A percentile compares a stretch with the other conserved stretches of the same genome.
Conservation (phyloP, 345 rosid genomes). For the Citrus reticulata region DNA sequence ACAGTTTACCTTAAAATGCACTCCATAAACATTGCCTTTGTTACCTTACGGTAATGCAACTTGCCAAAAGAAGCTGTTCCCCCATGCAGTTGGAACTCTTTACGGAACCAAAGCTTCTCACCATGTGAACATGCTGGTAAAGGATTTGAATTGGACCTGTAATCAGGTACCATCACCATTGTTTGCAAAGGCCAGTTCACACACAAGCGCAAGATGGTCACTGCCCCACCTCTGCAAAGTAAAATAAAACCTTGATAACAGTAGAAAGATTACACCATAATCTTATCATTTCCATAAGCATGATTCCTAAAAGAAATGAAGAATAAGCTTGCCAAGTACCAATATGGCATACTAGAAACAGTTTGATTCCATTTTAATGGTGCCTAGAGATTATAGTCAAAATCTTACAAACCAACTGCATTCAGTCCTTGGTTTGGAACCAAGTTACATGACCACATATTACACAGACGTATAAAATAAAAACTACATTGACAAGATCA, state of each 20-base stretch:
- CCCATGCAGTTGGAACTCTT: neutral
- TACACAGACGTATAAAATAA: neutral
- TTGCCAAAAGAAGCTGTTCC: neutral
- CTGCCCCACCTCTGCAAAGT: constrained; percentile 83
- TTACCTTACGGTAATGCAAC: neutral
- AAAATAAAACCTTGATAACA: neutral
- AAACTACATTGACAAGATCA: neutral
- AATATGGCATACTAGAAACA: neutral
- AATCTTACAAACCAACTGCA: neutral
- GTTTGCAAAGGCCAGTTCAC: constrained; percentile 70
- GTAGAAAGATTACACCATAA: neutral
- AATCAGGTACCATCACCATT: constrained; percentile 12
- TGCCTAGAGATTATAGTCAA: neutral
- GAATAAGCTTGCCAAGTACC: neutral
- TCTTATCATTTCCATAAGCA: neutral
- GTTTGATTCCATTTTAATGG: neutral
- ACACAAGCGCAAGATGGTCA: constrained; percentile 92
- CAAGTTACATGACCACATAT: neutral
- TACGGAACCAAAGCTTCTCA: neutral
- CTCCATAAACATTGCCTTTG: neutral
- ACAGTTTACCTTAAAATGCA: neutral
- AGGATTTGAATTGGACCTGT: neutral
- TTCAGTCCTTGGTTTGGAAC: neutral
- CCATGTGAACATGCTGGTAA: neutral
- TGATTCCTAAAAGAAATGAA: neutral